Base-by-base conservation (phyloP, 768 basidiomycete species). In the Phylloporus scabripes region DNA sequence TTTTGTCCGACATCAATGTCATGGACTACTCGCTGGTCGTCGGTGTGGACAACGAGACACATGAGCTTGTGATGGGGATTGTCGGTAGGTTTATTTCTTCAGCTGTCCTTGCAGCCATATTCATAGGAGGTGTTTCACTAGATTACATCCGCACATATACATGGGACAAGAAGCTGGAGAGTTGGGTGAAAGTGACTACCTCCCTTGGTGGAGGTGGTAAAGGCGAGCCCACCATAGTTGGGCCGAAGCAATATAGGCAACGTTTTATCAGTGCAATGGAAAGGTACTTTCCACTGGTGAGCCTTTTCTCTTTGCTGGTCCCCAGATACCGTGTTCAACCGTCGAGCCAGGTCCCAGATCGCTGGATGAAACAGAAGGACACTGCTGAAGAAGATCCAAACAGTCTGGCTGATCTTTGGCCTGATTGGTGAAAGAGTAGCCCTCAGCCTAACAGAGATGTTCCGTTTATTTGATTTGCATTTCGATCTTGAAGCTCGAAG, bases 141-240 rank as follows among this genome's bases (percentile, higher is more conserved):
- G 92, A 96, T 65, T 96, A 92, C 61, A 90, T 95, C 55, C 86
- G 93, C 8, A 93, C 92, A 4, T 95, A 94, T 62, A 95, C 92
- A 0, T 96, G 92, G 92, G 96, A 99, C 72, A 99, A 99, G 73
- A 93, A 92, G 58, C 72, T 99, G 15, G 96, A 98, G 70, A 97
- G 86, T 52, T 96, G 92, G 93, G 92, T 97, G 38, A 99, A 98
- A 63, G 96, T 98, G 58, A 85, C 91, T 2, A 79, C 89, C 0
- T 92, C 94, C 68, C 73, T 98, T 20, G 93, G 91, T 40, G 87
- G 81, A 18, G 78, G 79, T 38, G 83, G 82, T 37, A 84, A 79
- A 59, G 92, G 92, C 9, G 95, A 95, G 55, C 95, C 96, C 0
- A 98, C 95, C 0, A 94, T 99, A 59, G 89, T 97, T 21, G 95